Conservation (phyloP, 2,329 filamentous ascomycete genomes). For the Epichloe glyceriae region DNA sequence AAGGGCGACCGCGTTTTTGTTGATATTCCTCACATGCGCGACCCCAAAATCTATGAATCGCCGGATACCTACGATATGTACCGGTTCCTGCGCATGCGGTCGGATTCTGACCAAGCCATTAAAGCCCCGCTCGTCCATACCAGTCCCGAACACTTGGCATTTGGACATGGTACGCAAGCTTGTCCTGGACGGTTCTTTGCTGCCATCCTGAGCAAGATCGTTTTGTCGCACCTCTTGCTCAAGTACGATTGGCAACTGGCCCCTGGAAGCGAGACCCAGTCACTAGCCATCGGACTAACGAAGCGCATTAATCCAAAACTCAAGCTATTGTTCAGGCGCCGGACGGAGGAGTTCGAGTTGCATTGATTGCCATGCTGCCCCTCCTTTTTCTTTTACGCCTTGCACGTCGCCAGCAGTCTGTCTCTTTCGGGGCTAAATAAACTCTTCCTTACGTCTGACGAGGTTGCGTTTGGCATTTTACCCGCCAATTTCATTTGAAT, state of each 20-base stretch:
- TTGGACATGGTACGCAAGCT: slow-evolving; percentile 7
- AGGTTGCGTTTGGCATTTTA: too few species aligned
- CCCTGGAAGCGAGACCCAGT: slow-evolving; percentile 1
- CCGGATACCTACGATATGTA: slow-evolving; percentile 7
- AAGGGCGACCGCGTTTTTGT: slow-evolving; percentile 8
- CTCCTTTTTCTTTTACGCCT: background rate
- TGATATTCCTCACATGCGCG: slow-evolving; percentile 7
- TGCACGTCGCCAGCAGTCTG: background rate
- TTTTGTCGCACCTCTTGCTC: slow-evolving; percentile 6
- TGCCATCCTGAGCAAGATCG: slow-evolving; percentile 4
- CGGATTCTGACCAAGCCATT: slow-evolving; percentile 2
- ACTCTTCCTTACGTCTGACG: too few species aligned
- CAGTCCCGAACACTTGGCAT: slow-evolving; percentile 6
- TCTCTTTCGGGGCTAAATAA: background rate
- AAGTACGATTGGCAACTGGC: slow-evolving; percentile 6
- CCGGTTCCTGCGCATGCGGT: slow-evolving; percentile 7
- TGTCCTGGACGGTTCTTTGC: slow-evolving; percentile 8
- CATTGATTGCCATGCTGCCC: background rate
- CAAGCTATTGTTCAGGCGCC: slow-evolving; percentile 3
- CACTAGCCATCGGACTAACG: slow-evolving; percentile 5
- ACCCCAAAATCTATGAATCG: slow-evolving; percentile 4
- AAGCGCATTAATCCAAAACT: slow-evolving; percentile 5
- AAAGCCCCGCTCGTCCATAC: slow-evolving; percentile 6
- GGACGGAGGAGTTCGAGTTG: slow-evolving; percentile 5
- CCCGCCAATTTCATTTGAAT: too few species aligned